phyloP scores from a whole-genome alignment of 768 basidiomycete species.

The Mycena indigotica region DNA sequence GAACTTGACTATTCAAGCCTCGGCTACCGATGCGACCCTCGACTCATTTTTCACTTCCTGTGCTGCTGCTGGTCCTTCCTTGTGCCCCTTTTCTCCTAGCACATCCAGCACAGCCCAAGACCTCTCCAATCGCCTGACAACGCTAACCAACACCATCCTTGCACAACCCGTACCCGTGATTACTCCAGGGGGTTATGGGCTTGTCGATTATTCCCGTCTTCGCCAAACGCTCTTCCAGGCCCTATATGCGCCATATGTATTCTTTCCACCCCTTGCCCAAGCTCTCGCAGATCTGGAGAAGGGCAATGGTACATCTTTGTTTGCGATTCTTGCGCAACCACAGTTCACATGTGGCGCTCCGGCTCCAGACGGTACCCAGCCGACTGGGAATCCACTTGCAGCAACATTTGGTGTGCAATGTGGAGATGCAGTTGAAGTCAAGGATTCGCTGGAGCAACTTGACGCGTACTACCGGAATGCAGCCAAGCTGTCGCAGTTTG shows the following conservation, averaged over 20 bases:
- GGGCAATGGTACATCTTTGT: neutral
- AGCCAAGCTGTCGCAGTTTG: constrained; percentile 18
- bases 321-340: neutral
- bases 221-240: neutral
- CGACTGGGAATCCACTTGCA: no score
- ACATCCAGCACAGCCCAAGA: neutral
- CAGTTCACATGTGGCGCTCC: neutral
- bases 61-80: neutral
- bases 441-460: constrained; percentile 18
- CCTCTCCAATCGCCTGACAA: neutral
- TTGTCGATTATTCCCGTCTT: neutral
- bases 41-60: neutral
- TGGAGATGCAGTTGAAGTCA: constrained; percentile 22
- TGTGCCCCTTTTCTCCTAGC: neutral
- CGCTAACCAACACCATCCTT: neutral
- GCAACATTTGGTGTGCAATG: constrained; percentile 17
- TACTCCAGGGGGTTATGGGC: neutral
- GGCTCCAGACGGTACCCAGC: neutral
- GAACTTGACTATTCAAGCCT: neutral
- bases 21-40: neutral
- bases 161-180: neutral
- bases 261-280: neutral
- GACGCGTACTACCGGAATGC: constrained; percentile 11
- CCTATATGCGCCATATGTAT: neutral
- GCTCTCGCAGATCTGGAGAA: neutral